A percentile compares a stretch with the other conserved stretches of the same genome.
phyloP scores from a whole-genome alignment of 2,329 filamentous ascomycete species.

The Aspergillus japonicus region DNA sequence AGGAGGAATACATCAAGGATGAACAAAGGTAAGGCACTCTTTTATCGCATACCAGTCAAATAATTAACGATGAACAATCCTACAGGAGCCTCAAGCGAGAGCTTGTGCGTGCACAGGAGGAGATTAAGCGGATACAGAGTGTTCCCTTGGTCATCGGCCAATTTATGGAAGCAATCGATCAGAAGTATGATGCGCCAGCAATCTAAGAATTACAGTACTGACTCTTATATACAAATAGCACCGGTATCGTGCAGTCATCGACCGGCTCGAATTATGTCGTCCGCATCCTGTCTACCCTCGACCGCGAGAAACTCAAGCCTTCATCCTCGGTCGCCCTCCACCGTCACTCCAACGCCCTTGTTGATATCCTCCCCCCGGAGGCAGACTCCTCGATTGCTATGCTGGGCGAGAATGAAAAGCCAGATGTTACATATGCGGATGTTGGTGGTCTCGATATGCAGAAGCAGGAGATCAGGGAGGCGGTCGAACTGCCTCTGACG shows the following conservation, averaged over 20 bases:
- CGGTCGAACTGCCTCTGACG: conserved; percentile 91
- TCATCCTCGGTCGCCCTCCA: conserved; percentile 97
- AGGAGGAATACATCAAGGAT: conserved; percentile 99
- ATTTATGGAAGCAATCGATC: conserved; percentile 99
- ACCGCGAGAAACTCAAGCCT: conserved; percentile 96
- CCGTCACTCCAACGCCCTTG: conserved; percentile 95
- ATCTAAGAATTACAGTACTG: conserved; percentile 11
- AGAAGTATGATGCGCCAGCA: conserved; percentile 67
- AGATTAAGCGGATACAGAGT: conserved; percentile 99
- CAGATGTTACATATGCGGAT: conserved; percentile 95
- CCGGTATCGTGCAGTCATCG: conserved; percentile 96
- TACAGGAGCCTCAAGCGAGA: conserved; percentile 89
- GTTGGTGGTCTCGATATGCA: conserved; percentile 99
- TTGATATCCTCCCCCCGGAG: conserved; percentile 98
- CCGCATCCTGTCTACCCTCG: conserved; percentile 94
- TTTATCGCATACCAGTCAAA: neutral
- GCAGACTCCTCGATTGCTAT: conserved; percentile 98
- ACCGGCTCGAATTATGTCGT: conserved; percentile 99
- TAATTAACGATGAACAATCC: conserved; percentile 13
- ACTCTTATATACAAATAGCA: conserved; percentile 54
- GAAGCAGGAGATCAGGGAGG: conserved; percentile 98
- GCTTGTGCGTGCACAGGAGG: conserved; percentile 93
- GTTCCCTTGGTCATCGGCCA: conserved; percentile 97
- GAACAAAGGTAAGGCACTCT: conserved; percentile 71
- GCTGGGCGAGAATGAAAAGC: conserved; percentile 95